Evolutionary conservation across 257 asterid genomes (phyloP).

Genomic region (Craterostigma plantagineum): DNA sequence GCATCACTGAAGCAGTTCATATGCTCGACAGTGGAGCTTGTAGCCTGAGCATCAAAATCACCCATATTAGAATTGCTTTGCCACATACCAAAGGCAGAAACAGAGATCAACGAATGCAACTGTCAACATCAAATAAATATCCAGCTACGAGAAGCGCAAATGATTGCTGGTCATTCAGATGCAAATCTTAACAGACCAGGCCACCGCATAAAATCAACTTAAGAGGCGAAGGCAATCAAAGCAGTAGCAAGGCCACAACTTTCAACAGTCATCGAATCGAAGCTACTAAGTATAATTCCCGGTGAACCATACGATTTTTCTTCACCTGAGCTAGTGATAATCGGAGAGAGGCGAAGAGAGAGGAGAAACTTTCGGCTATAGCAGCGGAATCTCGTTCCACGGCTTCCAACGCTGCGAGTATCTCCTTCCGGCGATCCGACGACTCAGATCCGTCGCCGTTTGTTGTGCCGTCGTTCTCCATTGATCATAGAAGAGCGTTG

Average conservation of each 20-base stretch:
- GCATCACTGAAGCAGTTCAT: conserved; percentile 87
- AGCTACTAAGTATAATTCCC: not conserved
- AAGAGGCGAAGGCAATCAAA: no score
- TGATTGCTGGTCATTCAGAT: no score
- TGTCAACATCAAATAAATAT: not conserved
- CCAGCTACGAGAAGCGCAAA: no score
- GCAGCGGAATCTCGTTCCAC: conserved; percentile 77
- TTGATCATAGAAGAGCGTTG: no score
- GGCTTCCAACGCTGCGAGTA: conserved; percentile 52
- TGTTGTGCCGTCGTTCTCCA: no score
- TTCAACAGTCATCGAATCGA: not conserved
- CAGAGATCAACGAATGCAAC: not conserved
- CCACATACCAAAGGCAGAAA: conserved; percentile 1
- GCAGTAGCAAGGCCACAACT: no score
- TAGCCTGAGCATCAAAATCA: conserved; percentile 32
- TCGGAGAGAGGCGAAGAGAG: conserved; percentile 70
- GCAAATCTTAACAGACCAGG: no score
- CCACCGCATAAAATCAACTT: no score
- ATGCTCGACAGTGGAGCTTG: conserved; percentile 66
- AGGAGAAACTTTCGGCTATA: conserved; percentile 64
- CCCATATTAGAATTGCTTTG: conserved; percentile 10
- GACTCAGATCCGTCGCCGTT: no score
- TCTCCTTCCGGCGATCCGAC: conserved; percentile 27
- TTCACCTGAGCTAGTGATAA: conserved; percentile 58
- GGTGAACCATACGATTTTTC: not conserved